Conservation (phyloP, 257 asterid genomes). For the Catharanthus roseus region DNA sequence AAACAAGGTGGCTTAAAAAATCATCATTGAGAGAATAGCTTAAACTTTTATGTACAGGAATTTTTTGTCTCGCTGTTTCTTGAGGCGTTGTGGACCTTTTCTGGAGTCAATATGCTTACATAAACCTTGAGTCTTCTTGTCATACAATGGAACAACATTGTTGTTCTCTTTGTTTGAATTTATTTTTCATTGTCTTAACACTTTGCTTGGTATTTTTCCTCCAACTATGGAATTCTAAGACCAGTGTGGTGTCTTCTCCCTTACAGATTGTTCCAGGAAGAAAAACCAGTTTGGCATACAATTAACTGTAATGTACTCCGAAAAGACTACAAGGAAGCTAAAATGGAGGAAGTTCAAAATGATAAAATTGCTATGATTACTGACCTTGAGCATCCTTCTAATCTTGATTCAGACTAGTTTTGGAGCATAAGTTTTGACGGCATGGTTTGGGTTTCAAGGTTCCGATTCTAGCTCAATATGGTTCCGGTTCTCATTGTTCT, state of each 20-base stretch:
- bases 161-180: background rate
- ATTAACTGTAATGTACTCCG: conserved; percentile 77
- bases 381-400: conserved; percentile 21
- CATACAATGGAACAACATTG: background rate
- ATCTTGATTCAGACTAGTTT: conserved; percentile 29
- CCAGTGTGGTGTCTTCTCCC: conserved; percentile 6
- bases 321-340: conserved; percentile 42
- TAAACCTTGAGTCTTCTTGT: background rate
- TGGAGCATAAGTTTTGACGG: too few relatives aligned
- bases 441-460: too few relatives aligned
- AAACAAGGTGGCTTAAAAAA: too few relatives aligned
- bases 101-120: background rate
- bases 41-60: too few relatives aligned
- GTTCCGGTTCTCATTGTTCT: too few relatives aligned
- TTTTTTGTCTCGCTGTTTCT: background rate
- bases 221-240: background rate
- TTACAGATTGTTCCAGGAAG: conserved; percentile 77
- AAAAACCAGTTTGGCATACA: conserved; percentile 75
- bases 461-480: too few relatives aligned
- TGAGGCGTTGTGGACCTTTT: background rate
- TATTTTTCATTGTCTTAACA: background rate
- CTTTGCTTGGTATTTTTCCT: background rate
- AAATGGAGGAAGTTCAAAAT: conserved; percentile 27
- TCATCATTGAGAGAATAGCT: too few relatives aligned
- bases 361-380: conserved; percentile 60